A percentile compares a stretch with the other conserved stretches of the same genome.
Conservation (phyloP, 23 red algal genomes). For the Gracilariopsis chorda region DNA sequence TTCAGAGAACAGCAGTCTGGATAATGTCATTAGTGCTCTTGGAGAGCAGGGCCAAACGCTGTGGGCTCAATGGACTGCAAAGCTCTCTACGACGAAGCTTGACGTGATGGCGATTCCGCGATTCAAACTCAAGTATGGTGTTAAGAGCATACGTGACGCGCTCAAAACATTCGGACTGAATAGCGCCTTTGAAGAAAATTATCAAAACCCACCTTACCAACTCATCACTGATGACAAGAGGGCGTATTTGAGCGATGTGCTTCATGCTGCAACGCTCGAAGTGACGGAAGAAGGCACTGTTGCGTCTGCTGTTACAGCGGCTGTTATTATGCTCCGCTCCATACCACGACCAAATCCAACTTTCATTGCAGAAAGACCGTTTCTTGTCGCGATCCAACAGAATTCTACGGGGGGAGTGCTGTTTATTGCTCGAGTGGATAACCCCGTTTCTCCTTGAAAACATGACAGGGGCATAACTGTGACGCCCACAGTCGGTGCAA, state of each 20-base stretch:
- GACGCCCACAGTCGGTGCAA: too few species aligned
- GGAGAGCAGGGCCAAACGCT: not conserved
- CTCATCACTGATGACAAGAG: constrained; percentile 4
- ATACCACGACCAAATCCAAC: not conserved
- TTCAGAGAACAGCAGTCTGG: not conserved
- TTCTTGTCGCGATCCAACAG: constrained; percentile 13
- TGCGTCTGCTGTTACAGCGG: constrained; percentile 21
- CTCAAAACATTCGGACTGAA: constrained; percentile 24
- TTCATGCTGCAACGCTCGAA: constrained; percentile 45
- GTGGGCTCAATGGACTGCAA: not conserved
- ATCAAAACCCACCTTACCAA: not conserved
- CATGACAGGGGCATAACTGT: not conserved
- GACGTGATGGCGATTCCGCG: constrained; percentile 14
- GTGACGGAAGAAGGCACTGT: constrained; percentile 36
- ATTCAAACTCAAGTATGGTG: constrained; percentile 34
- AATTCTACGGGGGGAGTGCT: not conserved
- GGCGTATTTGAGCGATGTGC: constrained; percentile 22
- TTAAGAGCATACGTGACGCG: not conserved
- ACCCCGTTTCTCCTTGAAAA: not conserved
- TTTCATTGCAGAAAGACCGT: constrained; percentile 17
- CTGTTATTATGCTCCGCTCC: not conserved
- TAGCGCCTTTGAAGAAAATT: not conserved
- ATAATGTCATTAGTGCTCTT: not conserved
- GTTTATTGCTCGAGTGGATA: constrained; percentile 25
- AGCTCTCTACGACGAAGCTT: not conserved